Conservation (phyloP, 1,139 yeast genomes). For the Suhomyces atakaporum region DNA sequence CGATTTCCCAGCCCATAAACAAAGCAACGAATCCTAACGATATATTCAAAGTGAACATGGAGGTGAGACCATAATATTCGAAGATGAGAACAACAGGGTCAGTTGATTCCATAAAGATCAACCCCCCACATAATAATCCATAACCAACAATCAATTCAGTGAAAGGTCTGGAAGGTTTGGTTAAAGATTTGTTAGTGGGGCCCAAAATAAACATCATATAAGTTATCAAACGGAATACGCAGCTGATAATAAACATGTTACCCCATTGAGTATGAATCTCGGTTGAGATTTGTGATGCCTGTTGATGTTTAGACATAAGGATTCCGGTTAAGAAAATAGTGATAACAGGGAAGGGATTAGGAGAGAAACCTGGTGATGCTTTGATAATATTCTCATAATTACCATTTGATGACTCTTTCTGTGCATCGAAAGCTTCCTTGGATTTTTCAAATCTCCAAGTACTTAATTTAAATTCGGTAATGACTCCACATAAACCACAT, state of each 20-base stretch:
- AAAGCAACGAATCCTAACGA: constrained; percentile 77
- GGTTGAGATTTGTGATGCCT: constrained; percentile 76
- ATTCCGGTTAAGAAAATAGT: constrained; percentile 96
- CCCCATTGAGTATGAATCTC: constrained; percentile 93
- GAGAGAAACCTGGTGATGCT: constrained; percentile 73
- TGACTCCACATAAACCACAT: constrained; percentile 86
- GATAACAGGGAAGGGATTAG: constrained; percentile 91
- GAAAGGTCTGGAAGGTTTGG: constrained; percentile 63
- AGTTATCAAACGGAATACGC: constrained; percentile 72
- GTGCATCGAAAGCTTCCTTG: constrained; percentile 22
- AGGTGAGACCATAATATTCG: constrained; percentile 81
- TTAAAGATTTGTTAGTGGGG: constrained; percentile 30
- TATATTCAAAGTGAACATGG: constrained; percentile 88
- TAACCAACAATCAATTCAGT: constrained; percentile 82
- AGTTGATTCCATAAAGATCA: constrained; percentile 88
- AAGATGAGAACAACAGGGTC: constrained; percentile 80
- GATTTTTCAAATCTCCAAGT: constrained; percentile 50
- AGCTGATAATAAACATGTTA: constrained; percentile 69
- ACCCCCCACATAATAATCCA: constrained; percentile 82
- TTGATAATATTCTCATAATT: constrained; percentile 26
- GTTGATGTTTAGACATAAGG: constrained; percentile 94
- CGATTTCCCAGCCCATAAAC: constrained; percentile 90
- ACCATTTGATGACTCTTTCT: constrained; percentile 1
- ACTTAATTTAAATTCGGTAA: constrained; percentile 63
- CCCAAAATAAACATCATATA: constrained; percentile 60